A percentile compares a stretch with the other conserved stretches of the same genome.
Evolutionary conservation across 1,284 basidiomycete species (phyloP).

Genomic region (Fomitopsis palustris): DNA sequence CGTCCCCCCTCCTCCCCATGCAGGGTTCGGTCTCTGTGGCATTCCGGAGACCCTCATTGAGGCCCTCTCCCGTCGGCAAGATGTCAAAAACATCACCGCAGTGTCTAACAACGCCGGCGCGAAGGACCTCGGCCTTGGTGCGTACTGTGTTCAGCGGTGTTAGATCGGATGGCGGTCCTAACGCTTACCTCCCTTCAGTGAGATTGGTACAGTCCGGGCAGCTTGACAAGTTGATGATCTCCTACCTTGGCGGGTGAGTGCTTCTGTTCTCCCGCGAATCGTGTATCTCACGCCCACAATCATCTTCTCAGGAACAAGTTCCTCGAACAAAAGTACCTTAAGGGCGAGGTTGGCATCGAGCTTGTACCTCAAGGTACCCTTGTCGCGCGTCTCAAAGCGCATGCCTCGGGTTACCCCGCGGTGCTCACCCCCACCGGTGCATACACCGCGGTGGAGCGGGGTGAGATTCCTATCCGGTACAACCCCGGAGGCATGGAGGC

Average conservation of each 20-base stretch:
- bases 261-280: background rate
- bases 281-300: slow-evolving; percentile 3
- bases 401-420: slow-evolving; percentile 91
- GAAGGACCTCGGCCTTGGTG: slow-evolving; percentile 76
- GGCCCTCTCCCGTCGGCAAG: slow-evolving; percentile 69
- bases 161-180: slow-evolving; percentile 9
- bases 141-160: slow-evolving; percentile 18
- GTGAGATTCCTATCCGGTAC: slow-evolving; percentile 73
- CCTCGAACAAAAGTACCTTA: slow-evolving; percentile 73
- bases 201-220: slow-evolving; percentile 75
- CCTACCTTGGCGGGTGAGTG: slow-evolving; percentile 79
- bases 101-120: slow-evolving; percentile 92
- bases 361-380: slow-evolving; percentile 89
- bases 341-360: slow-evolving; percentile 81
- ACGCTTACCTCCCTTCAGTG: slow-evolving; percentile 41
- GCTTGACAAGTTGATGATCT: slow-evolving; percentile 79
- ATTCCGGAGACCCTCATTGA: slow-evolving; percentile 82
- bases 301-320: slow-evolving; percentile 58
- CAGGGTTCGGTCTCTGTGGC: slow-evolving; percentile 77
- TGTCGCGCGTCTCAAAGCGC: slow-evolving; percentile 86
- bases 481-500: slow-evolving; percentile 60
- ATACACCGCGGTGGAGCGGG: slow-evolving; percentile 77
- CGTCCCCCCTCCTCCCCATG: slow-evolving; percentile 2
- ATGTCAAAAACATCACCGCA: slow-evolving; percentile 72
- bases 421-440: slow-evolving; percentile 94